Evolutionary conservation across 1,139 yeast genomes (phyloP), one percentile per base, ranked within the genome.

Genomic region (Eremothecium gossypii): DNA sequence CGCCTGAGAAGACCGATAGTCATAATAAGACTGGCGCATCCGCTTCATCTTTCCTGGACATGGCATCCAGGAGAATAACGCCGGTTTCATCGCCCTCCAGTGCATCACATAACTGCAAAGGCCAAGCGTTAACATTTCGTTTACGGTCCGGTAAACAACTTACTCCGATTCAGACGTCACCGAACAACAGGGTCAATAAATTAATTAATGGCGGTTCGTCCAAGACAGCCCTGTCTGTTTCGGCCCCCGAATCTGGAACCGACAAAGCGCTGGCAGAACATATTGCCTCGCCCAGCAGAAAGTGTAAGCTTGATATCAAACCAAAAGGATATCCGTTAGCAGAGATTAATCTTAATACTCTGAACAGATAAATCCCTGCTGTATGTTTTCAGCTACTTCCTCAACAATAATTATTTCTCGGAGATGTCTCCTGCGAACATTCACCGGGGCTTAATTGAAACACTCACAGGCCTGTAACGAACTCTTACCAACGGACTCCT

Each of bases 71-170:
- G 27, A 41, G 36, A 27, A 36, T 31, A 32, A 41, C 41, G 8
- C 39, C 38, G 9, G 23, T 30, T 9, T 11, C 33, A 13, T 30
- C 34, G 11, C 26, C 40, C 12, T 39, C 33, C n/a, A 23, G 33
- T 14, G 11, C 38, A 5, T 33, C 40, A 5, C 44, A 38, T 27
- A n/a, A 42, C n/a, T 51, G 46, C 34, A 56, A 54, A 33, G 60
- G 62, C 12, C 61, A 60, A 40, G 63, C 61, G 3, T 46, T 58
- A 20, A 58, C 62, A 10, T 60, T 58, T 49, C 61, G 59, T 36
- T 42, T 55, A 29, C 55, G 53, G 30, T 51, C 54, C n/a, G 60
- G 57, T 38, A 56, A 53, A 38, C 52, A 51, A 10, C 41, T 58
- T 36, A 57, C 63, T 2, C 60, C 61, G 13, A 43, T 58, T 7